A percentile compares a stretch with the other conserved stretches of the same genome.
These are phyloP conservation scores for Diversispora epigaea DNA, from an alignment of 192 early-diverging fungal species.

Conservation along the genomic window DNA sequence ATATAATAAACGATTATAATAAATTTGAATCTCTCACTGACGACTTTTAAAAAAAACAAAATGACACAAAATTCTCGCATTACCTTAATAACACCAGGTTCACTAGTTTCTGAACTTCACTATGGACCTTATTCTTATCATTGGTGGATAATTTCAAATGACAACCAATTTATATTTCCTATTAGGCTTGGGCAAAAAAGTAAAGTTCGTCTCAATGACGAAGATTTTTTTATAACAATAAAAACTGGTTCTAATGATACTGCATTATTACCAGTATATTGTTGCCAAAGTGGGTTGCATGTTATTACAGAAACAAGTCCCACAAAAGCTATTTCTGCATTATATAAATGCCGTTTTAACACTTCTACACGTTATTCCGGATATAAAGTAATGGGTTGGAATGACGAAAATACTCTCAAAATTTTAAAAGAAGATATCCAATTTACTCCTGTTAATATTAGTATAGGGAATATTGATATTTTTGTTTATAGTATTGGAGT, in stretches of 20 bases:
- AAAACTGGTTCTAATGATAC: background rate
- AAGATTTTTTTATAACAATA: no score
- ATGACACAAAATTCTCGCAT: background rate
- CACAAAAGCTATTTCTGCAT: background rate
- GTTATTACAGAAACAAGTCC: background rate
- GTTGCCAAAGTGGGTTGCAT: background rate
- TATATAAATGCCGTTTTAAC: background rate
- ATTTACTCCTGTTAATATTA: no score
- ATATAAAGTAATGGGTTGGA: conserved; percentile 8
- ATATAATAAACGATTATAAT: background rate
- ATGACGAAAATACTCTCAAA: background rate
- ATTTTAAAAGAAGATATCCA: background rate
- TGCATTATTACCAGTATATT: background rate
- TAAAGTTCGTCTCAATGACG: no score
- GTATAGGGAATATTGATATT: background rate
- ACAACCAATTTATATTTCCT: no score
- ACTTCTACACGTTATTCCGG: background rate
- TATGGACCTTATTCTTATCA: conserved; percentile 2
- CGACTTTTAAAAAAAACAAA: background rate
- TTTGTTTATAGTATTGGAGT: background rate
- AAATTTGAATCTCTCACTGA: background rate
- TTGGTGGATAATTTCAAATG: no score
- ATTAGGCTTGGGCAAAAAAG: no score
- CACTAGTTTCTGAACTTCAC: background rate
- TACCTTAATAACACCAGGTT: background rate